Conservation (phyloP, 768 basidiomycete species). For the Xerocomellus dryophilus region DNA sequence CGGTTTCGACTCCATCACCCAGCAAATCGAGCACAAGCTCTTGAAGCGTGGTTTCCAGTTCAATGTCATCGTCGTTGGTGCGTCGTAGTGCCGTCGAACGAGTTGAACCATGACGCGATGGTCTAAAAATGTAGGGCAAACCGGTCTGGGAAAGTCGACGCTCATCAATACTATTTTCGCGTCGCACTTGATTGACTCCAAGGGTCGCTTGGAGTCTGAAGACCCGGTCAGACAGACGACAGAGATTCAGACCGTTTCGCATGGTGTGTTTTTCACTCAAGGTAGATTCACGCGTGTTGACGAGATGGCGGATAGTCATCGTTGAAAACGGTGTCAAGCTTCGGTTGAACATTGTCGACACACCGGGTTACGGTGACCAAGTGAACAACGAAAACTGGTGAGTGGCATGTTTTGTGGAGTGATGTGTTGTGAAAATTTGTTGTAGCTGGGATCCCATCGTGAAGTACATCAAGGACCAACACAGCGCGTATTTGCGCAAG, state of each 20-base stretch:
- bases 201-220: conserved; percentile 85
- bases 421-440: not conserved
- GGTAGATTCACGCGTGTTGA: conserved; percentile 7
- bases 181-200: conserved; percentile 95
- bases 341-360: conserved; percentile 96
- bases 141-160: conserved; percentile 97
- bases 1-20: conserved; percentile 96
- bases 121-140: conserved; percentile 65
- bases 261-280: conserved; percentile 56
- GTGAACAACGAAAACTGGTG: conserved; percentile 99
- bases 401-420: conserved; percentile 23
- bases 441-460: conserved; percentile 98
- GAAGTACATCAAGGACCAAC: conserved; percentile 99
- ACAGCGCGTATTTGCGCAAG: conserved; percentile 97
- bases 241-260: conserved; percentile 92
- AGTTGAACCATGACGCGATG: not conserved
- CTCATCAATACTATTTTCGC: conserved; percentile 99
- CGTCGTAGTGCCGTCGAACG: conserved; percentile 29
- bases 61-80: conserved; percentile 96
- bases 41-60: conserved; percentile 99
- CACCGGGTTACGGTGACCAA: conserved; percentile 97
- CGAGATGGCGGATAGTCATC: conserved; percentile 58
- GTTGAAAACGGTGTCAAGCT: conserved; percentile 94
- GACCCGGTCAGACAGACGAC: conserved; percentile 94
- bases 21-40: conserved; percentile 98